Conservation (phyloP, 2,329 filamentous ascomycete species). For the Stagonosporopsis chrysanthemi region DNA sequence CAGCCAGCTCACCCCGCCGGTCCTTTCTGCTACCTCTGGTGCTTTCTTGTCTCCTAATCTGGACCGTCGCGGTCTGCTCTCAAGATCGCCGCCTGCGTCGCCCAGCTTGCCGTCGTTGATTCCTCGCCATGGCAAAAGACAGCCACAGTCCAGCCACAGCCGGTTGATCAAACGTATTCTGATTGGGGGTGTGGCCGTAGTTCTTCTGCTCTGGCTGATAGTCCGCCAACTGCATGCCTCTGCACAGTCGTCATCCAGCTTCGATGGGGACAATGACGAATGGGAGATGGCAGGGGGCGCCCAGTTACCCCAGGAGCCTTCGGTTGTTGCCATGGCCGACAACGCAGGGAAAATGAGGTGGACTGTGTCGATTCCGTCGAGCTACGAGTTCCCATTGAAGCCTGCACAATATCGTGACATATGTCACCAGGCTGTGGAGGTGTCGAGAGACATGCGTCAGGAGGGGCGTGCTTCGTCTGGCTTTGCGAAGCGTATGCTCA, state of each 20-base stretch:
- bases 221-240: slow-evolving; percentile 39
- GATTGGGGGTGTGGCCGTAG: slow-evolving; percentile 59
- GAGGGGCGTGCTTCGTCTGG: slow-evolving; percentile 37
- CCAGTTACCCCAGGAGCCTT: slow-evolving; percentile 73
- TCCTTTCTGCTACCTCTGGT: slow-evolving; percentile 44
- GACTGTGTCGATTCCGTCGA: slow-evolving; percentile 80
- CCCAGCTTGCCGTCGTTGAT: slow-evolving; percentile 74
- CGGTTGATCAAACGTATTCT: slow-evolving; percentile 65
- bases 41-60: slow-evolving; percentile 48
- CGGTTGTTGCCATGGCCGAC: slow-evolving; percentile 74
- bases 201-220: slow-evolving; percentile 61
- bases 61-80: slow-evolving; percentile 63
- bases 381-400: slow-evolving; percentile 70
- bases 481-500: slow-evolving; percentile 46
- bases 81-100: slow-evolving; percentile 74
- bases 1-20: slow-evolving; percentile 42
- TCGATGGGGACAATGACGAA: slow-evolving; percentile 49
- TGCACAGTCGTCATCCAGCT: slow-evolving; percentile 20
- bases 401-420: slow-evolving; percentile 73
- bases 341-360: slow-evolving; percentile 70
- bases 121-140: slow-evolving; percentile 69
- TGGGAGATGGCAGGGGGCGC: slow-evolving; percentile 74
- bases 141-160: slow-evolving; percentile 59
- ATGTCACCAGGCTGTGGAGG: slow-evolving; percentile 70
- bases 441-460: slow-evolving; percentile 61